phyloP scores from a whole-genome alignment of 768 basidiomycete species.

The Lanmaoa rubissima region DNA sequence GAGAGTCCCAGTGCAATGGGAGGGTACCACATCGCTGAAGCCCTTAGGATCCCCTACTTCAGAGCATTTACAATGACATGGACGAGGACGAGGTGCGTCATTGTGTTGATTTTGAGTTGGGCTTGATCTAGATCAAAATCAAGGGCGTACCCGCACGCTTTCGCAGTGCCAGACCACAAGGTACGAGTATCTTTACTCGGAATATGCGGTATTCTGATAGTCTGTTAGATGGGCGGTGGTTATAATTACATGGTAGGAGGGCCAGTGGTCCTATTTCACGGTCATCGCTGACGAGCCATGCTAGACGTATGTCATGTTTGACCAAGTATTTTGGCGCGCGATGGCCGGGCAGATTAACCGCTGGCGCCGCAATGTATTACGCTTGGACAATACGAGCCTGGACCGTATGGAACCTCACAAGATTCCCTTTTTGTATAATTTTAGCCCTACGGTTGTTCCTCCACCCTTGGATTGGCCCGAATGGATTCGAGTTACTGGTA shows the following conservation, averaged over 20 bases:
- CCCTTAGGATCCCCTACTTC: constrained; percentile 89
- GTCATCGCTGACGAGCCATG: constrained; percentile 2
- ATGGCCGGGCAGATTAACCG: constrained; percentile 93
- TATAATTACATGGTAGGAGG: constrained; percentile 94
- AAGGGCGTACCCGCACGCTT: constrained; percentile 95
- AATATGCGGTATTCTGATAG: constrained; percentile 14
- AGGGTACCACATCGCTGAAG: constrained; percentile 96
- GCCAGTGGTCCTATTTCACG: background rate
- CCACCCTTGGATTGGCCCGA: constrained; percentile 98
- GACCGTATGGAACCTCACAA: constrained; percentile 98
- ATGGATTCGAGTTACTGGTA: constrained; percentile 93
- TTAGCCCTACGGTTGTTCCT: constrained; percentile 87
- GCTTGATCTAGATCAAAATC: constrained; percentile 4
- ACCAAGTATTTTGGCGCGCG: constrained; percentile 96
- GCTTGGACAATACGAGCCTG: constrained; percentile 76
- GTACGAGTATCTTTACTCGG: constrained; percentile 35
- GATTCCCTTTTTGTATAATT: constrained; percentile 97
- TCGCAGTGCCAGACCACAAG: constrained; percentile 96
- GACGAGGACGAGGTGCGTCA: constrained; percentile 76
- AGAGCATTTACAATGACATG: constrained; percentile 98
- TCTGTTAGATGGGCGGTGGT: constrained; percentile 80
- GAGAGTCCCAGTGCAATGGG: constrained; percentile 98
- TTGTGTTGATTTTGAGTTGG: background rate
- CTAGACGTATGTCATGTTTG: constrained; percentile 94
- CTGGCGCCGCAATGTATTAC: constrained; percentile 79